phyloP scores from a whole-genome alignment of 306 rosid genomes.

The Cucumis melo region DNA sequence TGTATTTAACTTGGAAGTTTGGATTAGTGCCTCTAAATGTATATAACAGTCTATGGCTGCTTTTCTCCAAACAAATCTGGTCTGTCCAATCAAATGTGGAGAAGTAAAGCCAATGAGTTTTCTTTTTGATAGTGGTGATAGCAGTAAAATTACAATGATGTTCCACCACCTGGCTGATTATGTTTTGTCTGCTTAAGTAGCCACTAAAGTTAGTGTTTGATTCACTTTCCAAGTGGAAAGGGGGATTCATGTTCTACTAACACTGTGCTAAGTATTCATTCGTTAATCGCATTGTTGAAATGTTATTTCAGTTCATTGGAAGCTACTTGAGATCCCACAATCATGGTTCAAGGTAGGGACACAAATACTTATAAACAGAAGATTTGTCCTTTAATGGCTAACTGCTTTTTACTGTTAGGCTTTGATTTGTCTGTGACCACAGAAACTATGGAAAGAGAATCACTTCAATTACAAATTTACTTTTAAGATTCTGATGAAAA shows the following conservation, averaged over 20 bases:
- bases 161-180: conserved; percentile 5
- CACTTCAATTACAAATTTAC: neutral
- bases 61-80: conserved; percentile 1
- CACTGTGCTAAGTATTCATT: neutral
- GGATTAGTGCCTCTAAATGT: neutral
- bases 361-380: neutral
- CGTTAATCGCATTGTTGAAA: neutral
- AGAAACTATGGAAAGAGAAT: neutral
- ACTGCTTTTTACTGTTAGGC: neutral
- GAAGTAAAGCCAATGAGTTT: neutral
- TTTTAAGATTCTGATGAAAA: neutral
- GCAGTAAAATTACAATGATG: neutral
- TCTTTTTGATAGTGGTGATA: neutral
- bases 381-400: neutral
- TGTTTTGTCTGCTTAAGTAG: conserved; percentile 4
- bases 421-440: neutral
- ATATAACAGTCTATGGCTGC: neutral
- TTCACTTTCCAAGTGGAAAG: conserved; percentile 3
- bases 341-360: neutral
- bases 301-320: neutral
- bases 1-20: neutral
- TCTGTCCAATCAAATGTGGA: neutral
- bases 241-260: neutral
- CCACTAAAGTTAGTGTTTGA: neutral
- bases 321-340: conserved; percentile 1